Base-by-base conservation (phyloP, 257 asterid genomes). In the Catharanthus roseus region DNA sequence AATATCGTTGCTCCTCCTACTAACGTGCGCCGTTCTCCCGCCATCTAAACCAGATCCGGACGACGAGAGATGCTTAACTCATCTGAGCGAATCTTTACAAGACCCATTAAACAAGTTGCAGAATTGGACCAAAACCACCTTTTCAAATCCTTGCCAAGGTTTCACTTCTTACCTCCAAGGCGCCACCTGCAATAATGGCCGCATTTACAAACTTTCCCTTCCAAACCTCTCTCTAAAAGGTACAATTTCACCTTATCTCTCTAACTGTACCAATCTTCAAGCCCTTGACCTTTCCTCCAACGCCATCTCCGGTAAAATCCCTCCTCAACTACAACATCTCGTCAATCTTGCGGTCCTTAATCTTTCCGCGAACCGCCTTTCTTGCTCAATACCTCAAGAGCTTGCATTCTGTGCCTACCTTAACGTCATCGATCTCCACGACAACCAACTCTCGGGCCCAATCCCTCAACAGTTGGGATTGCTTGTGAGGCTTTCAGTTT, bases 161-260 rank as follows among this genome's bases (percentile, higher is more conserved):
- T 88, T 85, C 77, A 84, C 83, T 72, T 87, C 97, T 49, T 85
- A 68, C 70, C 90, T 93, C 67, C 85, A 81, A 23, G 97, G 98
- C 65, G 97, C 97, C 65, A 91, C 93, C 78, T 93, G 98, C 88
- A 91, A 93, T 86, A 89, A 91, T 44, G 96, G 97, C 77, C 90
- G 98, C 61, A 85, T 93, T 80, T 93, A 89, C 81, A 91, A 89
- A 77, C 88, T 93, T 2, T 77, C 96, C 21, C 95, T 93, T 77
- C 45, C 96, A 5, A 84, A 80, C 76, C 86, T 90, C 76, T 79
- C 89, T 41, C 88, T 93, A 1, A 72, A 74, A 26, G 98, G 98
- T 66, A 71, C 91, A 24, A 89, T 93, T 75, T 91, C 98, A 1
- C 98, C 98, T 8, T 89, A 75, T 79, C 86, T 93, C 73, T 90